Base-by-base conservation (phyloP, 441 rosid genomes). In the Melastoma candidum region DNA sequence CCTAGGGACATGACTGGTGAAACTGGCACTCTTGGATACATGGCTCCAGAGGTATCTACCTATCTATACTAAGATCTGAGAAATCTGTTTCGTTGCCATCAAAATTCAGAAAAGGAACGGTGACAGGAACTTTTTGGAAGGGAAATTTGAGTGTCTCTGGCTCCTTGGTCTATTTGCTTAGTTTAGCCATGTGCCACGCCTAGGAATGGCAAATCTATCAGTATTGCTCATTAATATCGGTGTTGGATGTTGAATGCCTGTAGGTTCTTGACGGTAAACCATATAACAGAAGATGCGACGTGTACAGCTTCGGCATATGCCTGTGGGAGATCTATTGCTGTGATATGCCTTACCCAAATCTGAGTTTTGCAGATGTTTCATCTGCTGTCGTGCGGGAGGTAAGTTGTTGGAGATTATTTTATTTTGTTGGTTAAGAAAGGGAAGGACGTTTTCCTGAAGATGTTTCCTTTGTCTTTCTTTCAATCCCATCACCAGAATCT, bases 1-100 rank as follows among this genome's bases (percentile, higher is more conserved):
- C 96, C 89, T 54, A 64, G 71, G 36, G 97, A 90, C 48, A 90
- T 90, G 97, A 87, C 97, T 36, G 96, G 96, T 69, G 96, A 84
- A 80, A 90, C 97, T 11, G 96, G 97, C 22, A 87, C 96, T 29
- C 86, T 84, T 55, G 96, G 96, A 48, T 87, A 90, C 70, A 90
- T 90, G 97, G 97, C 97, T 49, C 96, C 97, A 0, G 97, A 90
- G 97, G 97, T 90, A 71, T 36, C 8, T 36, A 36, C 41, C 41
- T 36, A 36, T 36, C 7, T 6, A 36, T 36, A 6, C 41, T 36
- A 36, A 36, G 6, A 36, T 36, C 41, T 7, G 8, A 9, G 6
- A 36, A 36, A 36, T 36, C 8, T 36, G 41, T 36, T 36, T 36
- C 8, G 41, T 36, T 36, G 41, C 41, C 8, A 36, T 36, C 41